Conservation (phyloP, 257 asterid genomes). For the Lithospermum erythrorhizon region DNA sequence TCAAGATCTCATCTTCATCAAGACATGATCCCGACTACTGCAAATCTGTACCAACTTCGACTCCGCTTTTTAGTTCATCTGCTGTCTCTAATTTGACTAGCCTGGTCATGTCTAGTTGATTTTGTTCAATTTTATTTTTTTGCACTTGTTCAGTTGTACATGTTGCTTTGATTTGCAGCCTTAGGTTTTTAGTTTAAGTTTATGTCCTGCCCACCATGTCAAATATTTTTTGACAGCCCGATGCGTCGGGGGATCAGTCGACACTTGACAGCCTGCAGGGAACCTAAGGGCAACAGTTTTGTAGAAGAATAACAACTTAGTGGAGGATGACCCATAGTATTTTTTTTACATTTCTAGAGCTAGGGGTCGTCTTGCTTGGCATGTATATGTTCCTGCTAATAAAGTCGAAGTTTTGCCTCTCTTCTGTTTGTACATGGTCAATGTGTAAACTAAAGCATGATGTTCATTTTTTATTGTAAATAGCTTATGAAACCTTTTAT, state of each 20-base stretch:
- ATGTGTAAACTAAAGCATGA: too few species aligned
- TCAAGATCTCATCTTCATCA: constrained; percentile 24
- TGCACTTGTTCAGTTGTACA: constrained; percentile 7
- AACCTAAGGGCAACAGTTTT: background rate
- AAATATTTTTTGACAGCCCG: background rate
- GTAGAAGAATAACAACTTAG: background rate
- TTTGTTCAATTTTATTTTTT: constrained; percentile 1
- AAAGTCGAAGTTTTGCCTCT: background rate
- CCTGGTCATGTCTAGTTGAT: constrained; percentile 71
- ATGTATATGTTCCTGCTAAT: background rate
- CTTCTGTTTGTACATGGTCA: background rate
- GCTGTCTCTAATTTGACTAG: constrained; percentile 32
- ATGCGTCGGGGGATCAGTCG: background rate
- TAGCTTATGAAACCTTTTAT: too few species aligned
- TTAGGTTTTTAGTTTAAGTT: constrained; percentile 8
- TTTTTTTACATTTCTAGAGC: too few species aligned
- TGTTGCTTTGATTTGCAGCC: constrained; percentile 6
- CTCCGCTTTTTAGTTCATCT: constrained; percentile 34
- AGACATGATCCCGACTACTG: constrained; percentile 52
- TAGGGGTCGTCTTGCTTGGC: background rate
- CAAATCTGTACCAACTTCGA: constrained; percentile 38
- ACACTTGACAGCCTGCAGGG: background rate
- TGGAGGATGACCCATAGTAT: too few species aligned
- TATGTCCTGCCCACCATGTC: background rate
- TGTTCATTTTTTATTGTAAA: too few species aligned